These are phyloP conservation scores for Madurella fahalii DNA, from an alignment of 2,329 filamentous ascomycete species.

Conservation along the genomic window DNA sequence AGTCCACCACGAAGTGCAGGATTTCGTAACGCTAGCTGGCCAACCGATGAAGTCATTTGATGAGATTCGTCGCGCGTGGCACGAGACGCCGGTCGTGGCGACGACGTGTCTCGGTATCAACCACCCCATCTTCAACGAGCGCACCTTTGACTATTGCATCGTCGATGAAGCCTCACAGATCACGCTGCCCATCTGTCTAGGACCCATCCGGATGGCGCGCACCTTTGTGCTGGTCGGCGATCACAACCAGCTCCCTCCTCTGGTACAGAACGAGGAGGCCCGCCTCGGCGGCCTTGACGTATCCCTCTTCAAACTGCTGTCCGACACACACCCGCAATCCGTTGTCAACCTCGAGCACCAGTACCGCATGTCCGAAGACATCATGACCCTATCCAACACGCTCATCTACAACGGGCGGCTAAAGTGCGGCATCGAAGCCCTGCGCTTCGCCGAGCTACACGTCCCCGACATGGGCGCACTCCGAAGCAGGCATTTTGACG, in stretches of 20 bases:
- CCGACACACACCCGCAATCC: conserved; percentile 78
- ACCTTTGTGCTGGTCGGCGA: conserved; percentile 96
- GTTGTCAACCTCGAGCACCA: conserved; percentile 93
- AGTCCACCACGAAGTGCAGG: conserved; percentile 79
- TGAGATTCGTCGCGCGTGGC: conserved; percentile 78
- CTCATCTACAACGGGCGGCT: conserved; percentile 89
- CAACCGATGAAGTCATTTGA: conserved; percentile 73
- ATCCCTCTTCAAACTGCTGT: conserved; percentile 89
- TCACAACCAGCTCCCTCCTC: conserved; percentile 89
- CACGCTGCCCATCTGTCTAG: conserved; percentile 88
- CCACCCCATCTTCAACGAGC: conserved; percentile 81
- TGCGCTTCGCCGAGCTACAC: conserved; percentile 65
- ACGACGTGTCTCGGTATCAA: conserved; percentile 92
- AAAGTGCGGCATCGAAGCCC: conserved; percentile 77
- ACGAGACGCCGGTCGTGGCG: conserved; percentile 82
- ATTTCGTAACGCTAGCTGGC: conserved; percentile 76
- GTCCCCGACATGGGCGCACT: conserved; percentile 64
- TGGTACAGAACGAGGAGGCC: conserved; percentile 90
- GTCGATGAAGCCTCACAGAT: conserved; percentile 98
- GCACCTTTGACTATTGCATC: conserved; percentile 95
- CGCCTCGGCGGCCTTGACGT: conserved; percentile 82
- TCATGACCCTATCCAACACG: conserved; percentile 89
- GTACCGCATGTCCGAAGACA: conserved; percentile 96
- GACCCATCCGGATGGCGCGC: conserved; percentile 85
- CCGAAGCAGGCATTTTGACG: conserved; percentile 55